Percentiles rank a stretch among this genome's conserved stretches.
Conservation (phyloP, 768 basidiomycete species). For the Termitomyces sp. region DNA sequence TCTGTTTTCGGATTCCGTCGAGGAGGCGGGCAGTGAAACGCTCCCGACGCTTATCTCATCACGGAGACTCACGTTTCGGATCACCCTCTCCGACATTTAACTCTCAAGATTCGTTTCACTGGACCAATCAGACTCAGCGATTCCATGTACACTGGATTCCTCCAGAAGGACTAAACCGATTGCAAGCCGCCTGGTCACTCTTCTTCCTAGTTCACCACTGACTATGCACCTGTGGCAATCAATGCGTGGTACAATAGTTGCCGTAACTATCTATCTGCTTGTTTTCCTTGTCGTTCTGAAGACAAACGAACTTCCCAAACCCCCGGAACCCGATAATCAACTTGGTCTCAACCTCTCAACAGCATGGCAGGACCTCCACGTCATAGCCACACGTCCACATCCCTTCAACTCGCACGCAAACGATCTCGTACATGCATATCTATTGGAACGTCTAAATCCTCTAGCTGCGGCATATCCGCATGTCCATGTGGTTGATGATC, state of each 20-base stretch:
- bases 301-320: slow-evolving; percentile 10
- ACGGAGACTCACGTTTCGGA: too few species aligned
- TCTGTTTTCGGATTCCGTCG: too few species aligned
- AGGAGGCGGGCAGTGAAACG: too few species aligned
- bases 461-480: slow-evolving; percentile 38
- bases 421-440: slow-evolving; percentile 54
- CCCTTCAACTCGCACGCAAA: slow-evolving; percentile 78
- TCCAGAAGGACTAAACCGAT: neutral
- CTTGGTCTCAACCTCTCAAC: slow-evolving; percentile 10
- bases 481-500: slow-evolving; percentile 48
- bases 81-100: too few species aligned
- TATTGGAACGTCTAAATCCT: slow-evolving; percentile 47
- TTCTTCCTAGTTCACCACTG: neutral
- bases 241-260: slow-evolving; percentile 3
- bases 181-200: neutral
- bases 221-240: slow-evolving; percentile 5
- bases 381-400: slow-evolving; percentile 63
- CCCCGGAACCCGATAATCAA: neutral
- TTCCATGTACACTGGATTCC: too few species aligned
- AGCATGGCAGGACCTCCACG: slow-evolving; percentile 14
- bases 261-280: slow-evolving; percentile 7
- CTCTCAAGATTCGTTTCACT: too few species aligned
- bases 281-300: slow-evolving; percentile 9
- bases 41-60: too few species aligned
- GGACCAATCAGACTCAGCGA: too few species aligned